These are phyloP conservation scores for Cordyceps militaris DNA, from an alignment of 2,329 filamentous ascomycete genomes.

Conservation along the genomic window DNA sequence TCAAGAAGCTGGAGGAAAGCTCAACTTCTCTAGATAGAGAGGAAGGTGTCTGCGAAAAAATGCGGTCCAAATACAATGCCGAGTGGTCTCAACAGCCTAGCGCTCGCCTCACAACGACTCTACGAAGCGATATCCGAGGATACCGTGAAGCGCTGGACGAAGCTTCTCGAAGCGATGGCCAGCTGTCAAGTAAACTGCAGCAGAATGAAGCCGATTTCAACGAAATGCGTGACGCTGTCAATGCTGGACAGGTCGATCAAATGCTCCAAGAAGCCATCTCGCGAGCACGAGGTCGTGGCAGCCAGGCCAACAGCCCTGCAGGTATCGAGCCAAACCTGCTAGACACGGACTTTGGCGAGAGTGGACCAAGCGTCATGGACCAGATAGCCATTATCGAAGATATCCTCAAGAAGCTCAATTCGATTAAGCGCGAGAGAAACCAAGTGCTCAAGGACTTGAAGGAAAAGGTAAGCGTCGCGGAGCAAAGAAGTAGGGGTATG, in stretches of 20 bases:
- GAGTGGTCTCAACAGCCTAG: constrained; percentile 98
- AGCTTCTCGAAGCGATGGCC: constrained; percentile 76
- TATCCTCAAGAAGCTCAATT: constrained; percentile 79
- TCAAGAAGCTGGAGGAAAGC: constrained; percentile 67
- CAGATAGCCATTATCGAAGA: constrained; percentile 88
- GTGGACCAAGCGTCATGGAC: constrained; percentile 71
- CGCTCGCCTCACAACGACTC: constrained; percentile 76
- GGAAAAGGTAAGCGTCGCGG: constrained; percentile 70
- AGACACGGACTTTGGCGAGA: constrained; percentile 87
- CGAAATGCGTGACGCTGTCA: constrained; percentile 86
- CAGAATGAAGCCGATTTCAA: constrained; percentile 87
- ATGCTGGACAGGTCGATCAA: constrained; percentile 78
- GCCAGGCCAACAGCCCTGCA: constrained; percentile 53
- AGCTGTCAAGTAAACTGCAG: constrained; percentile 74
- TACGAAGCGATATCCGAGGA: constrained; percentile 78
- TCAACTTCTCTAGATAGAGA: constrained; percentile 92
- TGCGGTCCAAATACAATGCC: constrained; percentile 91
- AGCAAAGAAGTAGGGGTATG: background rate
- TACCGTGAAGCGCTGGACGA: constrained; percentile 88
- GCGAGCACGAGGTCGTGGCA: constrained; percentile 62
- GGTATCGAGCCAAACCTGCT: constrained; percentile 68
- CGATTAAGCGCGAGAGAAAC: constrained; percentile 84
- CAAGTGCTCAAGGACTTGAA: constrained; percentile 96
- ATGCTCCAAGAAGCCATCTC: constrained; percentile 83
- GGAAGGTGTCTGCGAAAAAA: constrained; percentile 97